Evolutionary conservation across 2,329 filamentous ascomycete genomes (phyloP).

Genomic region (Thelonectria rubi): DNA sequence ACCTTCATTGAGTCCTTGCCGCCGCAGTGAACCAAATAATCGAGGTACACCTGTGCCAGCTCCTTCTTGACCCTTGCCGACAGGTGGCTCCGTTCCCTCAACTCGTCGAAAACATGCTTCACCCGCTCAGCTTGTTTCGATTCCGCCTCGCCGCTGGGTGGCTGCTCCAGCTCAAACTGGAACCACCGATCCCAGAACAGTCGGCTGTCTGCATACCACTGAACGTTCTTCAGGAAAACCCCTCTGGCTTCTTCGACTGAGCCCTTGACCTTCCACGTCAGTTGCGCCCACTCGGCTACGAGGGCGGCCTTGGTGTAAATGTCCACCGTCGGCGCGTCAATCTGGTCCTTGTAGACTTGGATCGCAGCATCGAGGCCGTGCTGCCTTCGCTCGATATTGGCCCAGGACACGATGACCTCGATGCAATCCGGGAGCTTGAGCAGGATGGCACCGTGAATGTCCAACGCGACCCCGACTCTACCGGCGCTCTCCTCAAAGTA

Average conservation of each 20-base stretch:
- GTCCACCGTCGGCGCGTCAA: constrained; percentile 76
- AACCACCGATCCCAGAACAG: constrained; percentile 93
- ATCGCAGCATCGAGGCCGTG: constrained; percentile 85
- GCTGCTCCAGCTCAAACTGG: constrained; percentile 87
- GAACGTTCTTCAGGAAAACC: constrained; percentile 82
- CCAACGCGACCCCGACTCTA: constrained; percentile 79
- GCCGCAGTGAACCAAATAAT: constrained; percentile 84
- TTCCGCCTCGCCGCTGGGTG: constrained; percentile 72
- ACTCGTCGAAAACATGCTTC: constrained; percentile 79
- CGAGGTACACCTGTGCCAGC: constrained; percentile 80
- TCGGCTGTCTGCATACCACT: constrained; percentile 85
- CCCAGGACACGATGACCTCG: constrained; percentile 88
- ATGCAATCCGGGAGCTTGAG: constrained; percentile 80
- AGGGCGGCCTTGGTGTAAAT: constrained; percentile 85
- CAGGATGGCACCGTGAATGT: constrained; percentile 85
- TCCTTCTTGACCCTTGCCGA: constrained; percentile 74
- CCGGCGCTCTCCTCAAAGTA: constrained; percentile 91
- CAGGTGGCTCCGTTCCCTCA: constrained; percentile 77
- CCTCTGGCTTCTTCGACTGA: constrained; percentile 82
- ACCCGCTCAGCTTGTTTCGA: constrained; percentile 75
- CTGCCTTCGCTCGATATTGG: constrained; percentile 86
- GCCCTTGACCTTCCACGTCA: constrained; percentile 89
- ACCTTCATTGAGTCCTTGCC: constrained; percentile 86
- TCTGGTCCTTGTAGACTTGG: constrained; percentile 81
- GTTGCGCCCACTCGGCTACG: constrained; percentile 85